Evolutionary conservation across 306 rosid species (phyloP).

Genomic region (Acacia crassicarpa): DNA sequence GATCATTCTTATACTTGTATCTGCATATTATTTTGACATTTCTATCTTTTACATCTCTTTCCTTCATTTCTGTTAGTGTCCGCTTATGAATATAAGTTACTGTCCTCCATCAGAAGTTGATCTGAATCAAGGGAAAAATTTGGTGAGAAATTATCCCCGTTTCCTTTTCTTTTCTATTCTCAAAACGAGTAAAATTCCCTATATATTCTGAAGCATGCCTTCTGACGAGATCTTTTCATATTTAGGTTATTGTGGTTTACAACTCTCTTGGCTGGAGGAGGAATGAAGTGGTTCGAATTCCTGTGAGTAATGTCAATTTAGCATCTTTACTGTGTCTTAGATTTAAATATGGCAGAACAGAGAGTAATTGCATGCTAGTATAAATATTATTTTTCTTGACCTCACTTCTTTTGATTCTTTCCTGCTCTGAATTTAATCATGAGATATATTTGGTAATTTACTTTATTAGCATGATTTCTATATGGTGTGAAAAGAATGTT

Average conservation of each 20-base stretch:
- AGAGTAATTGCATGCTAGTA: constrained; percentile 18
- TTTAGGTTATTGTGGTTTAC: constrained; percentile 72
- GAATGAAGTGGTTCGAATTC: constrained; percentile 77
- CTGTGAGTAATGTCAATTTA: constrained; percentile 57
- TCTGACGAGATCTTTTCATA: constrained; percentile 19
- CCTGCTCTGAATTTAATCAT: constrained; percentile 10
- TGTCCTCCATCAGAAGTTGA: constrained; percentile 82
- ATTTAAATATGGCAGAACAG: not conserved
- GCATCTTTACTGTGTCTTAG: constrained; percentile 14
- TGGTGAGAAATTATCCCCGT: constrained; percentile 54
- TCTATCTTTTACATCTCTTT: constrained; percentile 10
- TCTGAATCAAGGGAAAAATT: constrained; percentile 59
- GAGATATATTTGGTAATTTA: constrained; percentile 5
- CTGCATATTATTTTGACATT: constrained; percentile 17
- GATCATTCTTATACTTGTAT: constrained; percentile 16
- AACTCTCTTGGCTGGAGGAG: constrained; percentile 85
- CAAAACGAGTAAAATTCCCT: not conserved
- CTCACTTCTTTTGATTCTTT: constrained; percentile 13
- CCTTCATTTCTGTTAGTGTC: constrained; percentile 41
- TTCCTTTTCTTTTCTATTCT: constrained; percentile 3
- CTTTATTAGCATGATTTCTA: not conserved
- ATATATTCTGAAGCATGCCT: constrained; percentile 1
- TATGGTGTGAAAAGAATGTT: constrained; percentile 17
- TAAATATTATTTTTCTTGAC: not conserved
- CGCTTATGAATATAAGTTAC: constrained; percentile 53